Evolutionary conservation across 2,329 filamentous ascomycete genomes (phyloP), one percentile per base, ranked within the genome.

Genomic region (Monilinia vaccinii-corymbosi): DNA sequence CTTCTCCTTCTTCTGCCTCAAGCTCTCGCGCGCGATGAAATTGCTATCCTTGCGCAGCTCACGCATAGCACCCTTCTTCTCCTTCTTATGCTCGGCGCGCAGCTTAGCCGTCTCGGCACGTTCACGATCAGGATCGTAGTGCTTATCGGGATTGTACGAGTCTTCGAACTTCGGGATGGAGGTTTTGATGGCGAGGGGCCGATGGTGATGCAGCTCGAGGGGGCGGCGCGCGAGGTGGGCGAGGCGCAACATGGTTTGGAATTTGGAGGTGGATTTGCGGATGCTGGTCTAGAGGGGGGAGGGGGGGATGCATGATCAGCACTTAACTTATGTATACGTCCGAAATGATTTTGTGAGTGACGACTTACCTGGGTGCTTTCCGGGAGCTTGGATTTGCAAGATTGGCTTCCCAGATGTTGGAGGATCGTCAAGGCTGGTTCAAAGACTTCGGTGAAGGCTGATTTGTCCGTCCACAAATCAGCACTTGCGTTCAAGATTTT

Each of bases 161-260:
- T 97, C 93, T 76, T 97, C 94, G 76, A 97, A 99, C 74, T 96
- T 96, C 74, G 94, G 94, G 50, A 97, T 85, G 61, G 83, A 86
- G 9, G 85, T 86, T 74, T 93, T 92, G 78, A 97, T 96, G 25
- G 94, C 87, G 3, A 96, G 81, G 0, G 92, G 91, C 0, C 82
- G 82, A 78, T 99, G 94, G 75, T 94, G 82, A 76, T 99, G 94
- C 3, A 99, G 83, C 69, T 91, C 83, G 34, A 97, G 83, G 2
- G 91, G 90, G 10, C 89, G 85, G 44, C 92, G 90, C 46, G 80
- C 75, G 23, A 87, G 78, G 47, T 79, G 81, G 1, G 90, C 81
- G 56, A 87, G 76, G 14, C 79, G 75, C 62, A 90, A 76, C 69
- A 84, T 80, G 47, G 77, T 75, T 42, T 76, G 72, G 32, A 87